Evolutionary conservation across 176 grass and related monocot species (phyloP), one percentile per base, ranked within the genome.

Genomic region (Coix lacrymajobi): DNA sequence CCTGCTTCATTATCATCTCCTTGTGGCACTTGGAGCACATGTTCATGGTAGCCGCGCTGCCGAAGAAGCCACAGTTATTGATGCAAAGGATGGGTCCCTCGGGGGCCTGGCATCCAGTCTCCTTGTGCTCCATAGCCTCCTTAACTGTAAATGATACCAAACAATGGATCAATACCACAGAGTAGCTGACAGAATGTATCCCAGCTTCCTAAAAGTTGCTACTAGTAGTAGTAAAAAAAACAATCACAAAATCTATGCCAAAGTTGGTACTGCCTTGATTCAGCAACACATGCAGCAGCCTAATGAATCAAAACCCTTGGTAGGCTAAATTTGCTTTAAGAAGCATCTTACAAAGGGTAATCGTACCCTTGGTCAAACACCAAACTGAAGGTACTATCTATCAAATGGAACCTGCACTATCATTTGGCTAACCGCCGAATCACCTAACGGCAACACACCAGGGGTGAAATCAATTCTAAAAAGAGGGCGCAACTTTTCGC

Each of bases 21-120:
- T 96, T 98, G 77, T 98, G 92, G 80, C 96, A 98, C 87, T 98
- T 98, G 76, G 96, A 98, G 66, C 96, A 98, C 96, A 98, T 98
- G 74, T 98, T 95, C 89, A 92, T 92, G 6, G 93, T 98, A 1
- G 96, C 82, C 0, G 89, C 87, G 4, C 93, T 96, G 29, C 96
- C 96, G 1, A 98, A 98, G 85, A 98, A 98, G 15, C 96, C 93
- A 8, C 96, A 98, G 40, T 98, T 98, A 82, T 98, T 98, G 86
- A 98, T 66, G 92, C 96, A 98, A 9, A 96, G 92, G 62, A 96
- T 98, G 0, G 96, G 93, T 11, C 93, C 93, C 69, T 98, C 93
- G 5, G 62, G 87, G 34, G 93, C 79, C 41, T 93, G 91, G 89
- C 91, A 98, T 64, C 93, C 96, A 29, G 93, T 90, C 80, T 98